phyloP scores from a whole-genome alignment of 192 early-diverging fungal species.

The Coemansia pectinata region DNA sequence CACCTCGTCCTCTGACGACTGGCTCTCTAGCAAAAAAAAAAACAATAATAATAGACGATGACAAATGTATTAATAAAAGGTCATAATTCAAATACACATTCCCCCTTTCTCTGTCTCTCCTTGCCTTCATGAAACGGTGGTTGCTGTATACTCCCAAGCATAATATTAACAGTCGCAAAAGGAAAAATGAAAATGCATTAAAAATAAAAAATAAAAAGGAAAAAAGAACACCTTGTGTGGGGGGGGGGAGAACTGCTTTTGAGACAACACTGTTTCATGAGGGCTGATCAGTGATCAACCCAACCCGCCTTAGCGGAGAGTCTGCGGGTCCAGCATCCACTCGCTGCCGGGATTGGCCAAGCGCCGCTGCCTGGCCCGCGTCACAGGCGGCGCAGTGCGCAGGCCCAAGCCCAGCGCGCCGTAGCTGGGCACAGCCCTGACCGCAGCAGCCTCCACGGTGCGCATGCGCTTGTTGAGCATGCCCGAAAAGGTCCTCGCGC shows the following conservation, averaged over 20 bases:
- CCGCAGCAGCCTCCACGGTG: neutral
- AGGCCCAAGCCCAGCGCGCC: conserved; percentile 18
- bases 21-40: neutral
- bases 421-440: neutral
- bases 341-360: neutral
- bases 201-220: neutral
- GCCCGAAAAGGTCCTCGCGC: conserved; percentile 36
- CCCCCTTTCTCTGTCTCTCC: neutral
- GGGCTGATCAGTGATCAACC: no score
- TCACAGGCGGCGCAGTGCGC: neutral
- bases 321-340: neutral
- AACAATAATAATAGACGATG: neutral
- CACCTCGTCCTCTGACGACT: conserved; percentile 31
- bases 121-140: neutral
- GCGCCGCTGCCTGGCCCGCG: neutral
- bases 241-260: no score
- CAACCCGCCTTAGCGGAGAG: neutral
- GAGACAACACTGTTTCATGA: neutral
- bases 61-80: no score
- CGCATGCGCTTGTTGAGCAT: conserved; percentile 37
- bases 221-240: neutral
- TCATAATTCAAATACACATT: no score
- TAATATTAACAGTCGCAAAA: neutral
- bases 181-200: neutral
- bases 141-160: conserved; percentile 1